These are phyloP conservation scores for Candida sp. DNA, from an alignment of 1,139 yeast species.

Conservation along the genomic window DNA sequence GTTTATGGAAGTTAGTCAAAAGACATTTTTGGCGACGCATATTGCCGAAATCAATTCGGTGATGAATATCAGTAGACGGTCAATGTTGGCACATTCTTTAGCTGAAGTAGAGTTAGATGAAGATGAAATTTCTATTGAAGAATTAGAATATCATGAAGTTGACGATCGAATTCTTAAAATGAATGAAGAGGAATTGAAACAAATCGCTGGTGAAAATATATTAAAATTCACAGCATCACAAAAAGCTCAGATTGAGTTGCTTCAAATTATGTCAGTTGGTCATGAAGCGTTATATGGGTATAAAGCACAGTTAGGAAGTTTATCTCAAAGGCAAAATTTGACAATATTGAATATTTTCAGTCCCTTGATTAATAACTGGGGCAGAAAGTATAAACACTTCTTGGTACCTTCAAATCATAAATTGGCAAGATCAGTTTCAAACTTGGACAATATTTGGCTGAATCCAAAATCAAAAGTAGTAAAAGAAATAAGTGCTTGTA, in stretches of 20 bases:
- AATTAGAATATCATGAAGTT: slow-evolving; percentile 25
- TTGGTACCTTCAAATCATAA: slow-evolving; percentile 45
- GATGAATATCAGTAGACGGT: slow-evolving; percentile 65
- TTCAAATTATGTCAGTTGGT: slow-evolving; percentile 78
- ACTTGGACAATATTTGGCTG: slow-evolving; percentile 28
- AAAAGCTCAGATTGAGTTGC: slow-evolving; percentile 72
- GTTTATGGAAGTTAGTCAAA: slow-evolving; percentile 67
- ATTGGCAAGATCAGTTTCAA: slow-evolving; percentile 19
- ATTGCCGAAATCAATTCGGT: slow-evolving; percentile 77
- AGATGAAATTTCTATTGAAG: slow-evolving; percentile 34
- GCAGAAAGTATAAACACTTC: slow-evolving; percentile 54
- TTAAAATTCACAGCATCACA: slow-evolving; percentile 58
- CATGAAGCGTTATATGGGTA: slow-evolving; percentile 79
- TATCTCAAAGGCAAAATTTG: slow-evolving; percentile 64
- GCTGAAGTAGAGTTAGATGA: slow-evolving; percentile 60
- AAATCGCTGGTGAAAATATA: slow-evolving; percentile 20
- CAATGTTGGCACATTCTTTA: slow-evolving; percentile 65
- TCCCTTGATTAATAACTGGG: slow-evolving; percentile 80
- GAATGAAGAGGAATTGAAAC: slow-evolving; percentile 36
- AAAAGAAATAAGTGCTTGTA: slow-evolving; percentile 33
- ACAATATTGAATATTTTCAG: slow-evolving; percentile 69
- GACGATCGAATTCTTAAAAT: slow-evolving; percentile 30
- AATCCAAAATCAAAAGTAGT: slow-evolving; percentile 36
- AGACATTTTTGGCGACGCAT: slow-evolving; percentile 80
- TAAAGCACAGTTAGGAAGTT: slow-evolving; percentile 51